A percentile compares a stretch with the other conserved stretches of the same genome.
Conservation (phyloP, 768 basidiomycete species). For the Tricholoma matsutake region DNA sequence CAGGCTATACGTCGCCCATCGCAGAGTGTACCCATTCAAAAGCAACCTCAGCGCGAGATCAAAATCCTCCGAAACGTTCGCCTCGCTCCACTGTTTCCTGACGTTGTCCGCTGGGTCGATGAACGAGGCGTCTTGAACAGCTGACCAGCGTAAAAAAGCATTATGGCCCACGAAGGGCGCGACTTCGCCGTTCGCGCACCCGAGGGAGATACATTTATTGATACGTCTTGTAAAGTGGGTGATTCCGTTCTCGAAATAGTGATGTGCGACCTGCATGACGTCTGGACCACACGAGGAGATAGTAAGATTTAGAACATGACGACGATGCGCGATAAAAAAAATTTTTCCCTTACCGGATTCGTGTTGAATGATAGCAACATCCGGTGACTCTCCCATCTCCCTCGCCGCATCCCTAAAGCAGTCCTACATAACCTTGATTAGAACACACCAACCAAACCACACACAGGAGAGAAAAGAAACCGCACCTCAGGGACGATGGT, state of each 20-base stretch:
- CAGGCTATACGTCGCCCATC: conserved; percentile 82
- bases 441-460: neutral
- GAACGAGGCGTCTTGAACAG: conserved; percentile 81
- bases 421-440: conserved; percentile 36
- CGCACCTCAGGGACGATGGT: conserved; percentile 68
- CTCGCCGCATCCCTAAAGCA: conserved; percentile 88
- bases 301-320: too few species aligned
- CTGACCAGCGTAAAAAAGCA: conserved; percentile 84
- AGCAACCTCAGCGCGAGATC: conserved; percentile 71
- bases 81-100: conserved; percentile 71
- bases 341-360: conserved; percentile 56
- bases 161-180: conserved; percentile 86
- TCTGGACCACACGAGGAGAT: conserved; percentile 30
- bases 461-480: neutral
- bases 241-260: conserved; percentile 90
- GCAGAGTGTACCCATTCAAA: conserved; percentile 66
- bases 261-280: conserved; percentile 85
- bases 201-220: conserved; percentile 77
- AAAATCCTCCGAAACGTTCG: conserved; percentile 80
- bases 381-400: conserved; percentile 75
- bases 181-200: conserved; percentile 77
- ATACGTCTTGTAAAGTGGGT: conserved; percentile 89
- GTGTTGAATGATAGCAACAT: conserved; percentile 87
- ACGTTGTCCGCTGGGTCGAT: conserved; percentile 59
- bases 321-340: too few species aligned